phyloP scores from a whole-genome alignment of 352 stramenopile species.

The Paralagenidium karlingii region DNA sequence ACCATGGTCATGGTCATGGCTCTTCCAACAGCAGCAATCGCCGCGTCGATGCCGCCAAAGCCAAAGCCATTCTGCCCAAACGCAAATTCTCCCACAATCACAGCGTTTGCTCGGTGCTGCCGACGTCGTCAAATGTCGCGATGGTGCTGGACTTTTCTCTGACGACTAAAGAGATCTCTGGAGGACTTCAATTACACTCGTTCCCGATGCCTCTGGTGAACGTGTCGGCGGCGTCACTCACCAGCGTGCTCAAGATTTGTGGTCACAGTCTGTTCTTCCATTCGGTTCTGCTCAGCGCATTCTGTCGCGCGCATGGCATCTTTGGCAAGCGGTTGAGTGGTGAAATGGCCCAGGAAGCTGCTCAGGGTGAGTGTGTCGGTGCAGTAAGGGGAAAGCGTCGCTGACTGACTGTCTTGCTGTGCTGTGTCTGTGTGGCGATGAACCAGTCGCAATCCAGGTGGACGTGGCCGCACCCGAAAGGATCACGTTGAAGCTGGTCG shows the following conservation, averaged over 20 bases:
- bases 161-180: conserved; percentile 79
- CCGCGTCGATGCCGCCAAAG: conserved; percentile 1
- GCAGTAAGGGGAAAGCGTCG: too few relatives aligned
- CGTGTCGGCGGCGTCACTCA: conserved; percentile 42
- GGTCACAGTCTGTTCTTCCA: conserved; percentile 82
- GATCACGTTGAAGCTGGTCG: conserved; percentile 66
- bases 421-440: too few relatives aligned
- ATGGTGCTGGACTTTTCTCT: conserved; percentile 75
- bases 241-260: conserved; percentile 63
- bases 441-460: conserved; percentile 61
- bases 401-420: too few relatives aligned
- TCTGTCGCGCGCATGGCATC: conserved; percentile 49
- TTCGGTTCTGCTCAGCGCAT: conserved; percentile 58
- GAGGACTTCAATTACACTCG: conserved; percentile 55
- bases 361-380: too few relatives aligned
- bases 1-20: too few relatives aligned
- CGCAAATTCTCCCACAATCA: conserved; percentile 65
- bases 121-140: conserved; percentile 21
- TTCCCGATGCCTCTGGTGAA: conserved; percentile 70
- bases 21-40: too few relatives aligned
- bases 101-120: conserved; percentile 58
- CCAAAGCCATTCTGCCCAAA: conserved; percentile 51
- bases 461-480: conserved; percentile 63
- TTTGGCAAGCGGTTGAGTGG: conserved; percentile 61
- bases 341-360: too few relatives aligned